A percentile compares a stretch with the other conserved stretches of the same genome.
These are phyloP conservation scores for Allantophomopsis lycopodina DNA, from an alignment of 2,329 filamentous ascomycete species.

Conservation along the genomic window DNA sequence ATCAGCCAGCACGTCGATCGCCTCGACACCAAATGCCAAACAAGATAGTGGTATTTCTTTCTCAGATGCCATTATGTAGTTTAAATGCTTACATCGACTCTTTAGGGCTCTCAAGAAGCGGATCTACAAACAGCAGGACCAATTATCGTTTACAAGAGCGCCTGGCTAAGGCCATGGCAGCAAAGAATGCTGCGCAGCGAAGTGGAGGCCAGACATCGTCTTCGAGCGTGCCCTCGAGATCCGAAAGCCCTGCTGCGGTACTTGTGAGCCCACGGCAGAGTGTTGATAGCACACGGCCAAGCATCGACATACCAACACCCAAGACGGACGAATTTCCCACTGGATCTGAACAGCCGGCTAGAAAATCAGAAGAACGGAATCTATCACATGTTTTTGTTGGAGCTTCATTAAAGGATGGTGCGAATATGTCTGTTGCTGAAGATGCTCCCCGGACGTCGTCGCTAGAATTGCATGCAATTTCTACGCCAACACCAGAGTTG, in stretches of 20 bases:
- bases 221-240: conserved; percentile 31
- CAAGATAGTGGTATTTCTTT: background rate
- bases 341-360: background rate
- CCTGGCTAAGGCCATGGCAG: conserved; percentile 74
- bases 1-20: background rate
- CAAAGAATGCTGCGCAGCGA: conserved; percentile 37
- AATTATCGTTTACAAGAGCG: conserved; percentile 84
- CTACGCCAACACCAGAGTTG: conserved; percentile 3
- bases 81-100: conserved; percentile 1
- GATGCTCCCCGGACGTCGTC: conserved; percentile 11
- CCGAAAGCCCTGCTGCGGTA: conserved; percentile 34
- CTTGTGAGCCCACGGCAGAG: conserved; percentile 27
- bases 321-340: background rate
- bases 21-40: background rate
- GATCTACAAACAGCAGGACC: conserved; percentile 45
- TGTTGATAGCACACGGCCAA: conserved; percentile 12
- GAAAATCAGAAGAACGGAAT: background rate
- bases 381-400: background rate
- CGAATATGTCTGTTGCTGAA: conserved; percentile 4
- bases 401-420: conserved; percentile 3
- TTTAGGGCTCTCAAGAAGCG: conserved; percentile 41
- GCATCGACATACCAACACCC: background rate
- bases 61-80: background rate
- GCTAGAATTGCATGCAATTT: conserved; percentile 13
- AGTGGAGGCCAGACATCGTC: conserved; percentile 31